phyloP scores from a whole-genome alignment of 352 stramenopile genomes.

The Globisporangium paroecandrum region DNA sequence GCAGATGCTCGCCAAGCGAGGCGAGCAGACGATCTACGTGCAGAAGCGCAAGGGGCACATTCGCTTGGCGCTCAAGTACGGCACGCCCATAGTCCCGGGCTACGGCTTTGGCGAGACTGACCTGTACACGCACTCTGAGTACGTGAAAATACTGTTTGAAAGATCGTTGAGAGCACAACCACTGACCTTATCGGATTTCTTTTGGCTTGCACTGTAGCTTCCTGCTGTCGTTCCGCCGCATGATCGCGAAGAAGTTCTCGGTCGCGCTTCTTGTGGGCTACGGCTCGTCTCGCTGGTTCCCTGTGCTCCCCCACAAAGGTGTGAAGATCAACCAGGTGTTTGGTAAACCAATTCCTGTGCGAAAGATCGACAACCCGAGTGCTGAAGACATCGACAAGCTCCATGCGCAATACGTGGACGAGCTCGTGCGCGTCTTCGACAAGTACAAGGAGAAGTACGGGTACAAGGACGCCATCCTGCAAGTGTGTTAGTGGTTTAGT shows the following conservation, averaged over 20 bases:
- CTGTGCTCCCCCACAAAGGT: conserved; percentile 51
- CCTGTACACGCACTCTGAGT: conserved; percentile 79
- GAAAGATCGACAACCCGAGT: conserved; percentile 56
- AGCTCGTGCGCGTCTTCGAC: conserved; percentile 76
- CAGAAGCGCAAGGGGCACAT: conserved; percentile 84
- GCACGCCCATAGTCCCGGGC: conserved; percentile 64
- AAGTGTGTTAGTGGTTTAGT: conserved; percentile 40
- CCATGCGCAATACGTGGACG: conserved; percentile 58
- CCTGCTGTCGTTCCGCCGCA: conserved; percentile 65
- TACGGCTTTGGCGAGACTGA: conserved; percentile 86
- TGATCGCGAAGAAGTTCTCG: conserved; percentile 63
- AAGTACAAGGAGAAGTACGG: conserved; percentile 83
- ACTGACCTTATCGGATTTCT: conserved; percentile 6
- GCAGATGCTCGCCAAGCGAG: conserved; percentile 74
- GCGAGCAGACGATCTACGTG: conserved; percentile 74
- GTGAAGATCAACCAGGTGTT: conserved; percentile 70
- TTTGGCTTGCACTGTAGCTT: conserved; percentile 25
- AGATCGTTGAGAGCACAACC: too few relatives aligned
- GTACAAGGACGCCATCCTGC: conserved; percentile 50
- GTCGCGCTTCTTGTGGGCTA: conserved; percentile 61
- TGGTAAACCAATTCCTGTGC: conserved; percentile 63
- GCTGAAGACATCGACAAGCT: conserved; percentile 64
- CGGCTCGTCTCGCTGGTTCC: conserved; percentile 53
- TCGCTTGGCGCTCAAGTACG: conserved; percentile 71
- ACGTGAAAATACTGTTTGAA: background rate